Conservation (phyloP, 1,284 basidiomycete species). For the Irpex lacteus region DNA sequence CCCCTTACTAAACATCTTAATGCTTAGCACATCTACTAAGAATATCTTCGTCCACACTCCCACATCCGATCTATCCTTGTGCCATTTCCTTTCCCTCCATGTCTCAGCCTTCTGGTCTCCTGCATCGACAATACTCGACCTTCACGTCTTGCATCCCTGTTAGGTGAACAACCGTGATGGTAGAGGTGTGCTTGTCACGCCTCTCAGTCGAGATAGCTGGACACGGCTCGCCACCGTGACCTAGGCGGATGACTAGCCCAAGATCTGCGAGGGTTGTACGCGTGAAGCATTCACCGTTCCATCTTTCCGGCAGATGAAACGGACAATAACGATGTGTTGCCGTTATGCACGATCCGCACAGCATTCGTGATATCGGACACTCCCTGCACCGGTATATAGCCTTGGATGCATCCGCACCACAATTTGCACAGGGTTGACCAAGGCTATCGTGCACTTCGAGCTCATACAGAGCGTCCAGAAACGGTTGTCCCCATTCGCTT, state of each 20-base stretch:
- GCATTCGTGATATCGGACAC: background rate
- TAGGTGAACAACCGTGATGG: background rate
- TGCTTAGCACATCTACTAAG: too few species aligned
- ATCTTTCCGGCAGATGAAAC: background rate
- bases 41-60: too few species aligned
- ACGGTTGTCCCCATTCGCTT: background rate
- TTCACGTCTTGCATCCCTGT: background rate
- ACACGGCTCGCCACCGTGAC: background rate
- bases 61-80: too few species aligned
- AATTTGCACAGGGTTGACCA: background rate
- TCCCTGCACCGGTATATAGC: background rate
- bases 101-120: too few species aligned
- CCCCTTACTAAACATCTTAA: too few species aligned
- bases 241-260: background rate
- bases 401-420: background rate
- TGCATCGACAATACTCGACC: background rate
- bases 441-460: background rate
- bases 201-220: background rate
- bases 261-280: background rate
- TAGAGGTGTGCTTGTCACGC: background rate
- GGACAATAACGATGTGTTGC: background rate
- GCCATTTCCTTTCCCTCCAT: too few species aligned
- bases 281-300: background rate
- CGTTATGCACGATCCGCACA: background rate
- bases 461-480: background rate